Evolutionary conservation across 768 basidiomycete species (phyloP).

Genomic region (Leccinellum luteum): DNA sequence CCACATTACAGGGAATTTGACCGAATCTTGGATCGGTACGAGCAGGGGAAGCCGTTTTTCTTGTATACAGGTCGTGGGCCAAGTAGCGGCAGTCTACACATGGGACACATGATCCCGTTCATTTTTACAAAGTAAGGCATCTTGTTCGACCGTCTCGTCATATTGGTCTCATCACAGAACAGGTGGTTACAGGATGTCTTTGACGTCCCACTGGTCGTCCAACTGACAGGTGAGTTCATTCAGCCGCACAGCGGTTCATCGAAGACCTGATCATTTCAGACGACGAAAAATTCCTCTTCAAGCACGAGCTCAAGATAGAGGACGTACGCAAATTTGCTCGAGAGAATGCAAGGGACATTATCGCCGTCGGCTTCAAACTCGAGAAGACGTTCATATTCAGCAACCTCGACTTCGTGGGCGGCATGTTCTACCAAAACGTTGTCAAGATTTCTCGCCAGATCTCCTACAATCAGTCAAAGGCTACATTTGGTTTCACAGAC

Average conservation of each 20-base stretch:
- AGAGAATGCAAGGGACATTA: slow-evolving; percentile 92
- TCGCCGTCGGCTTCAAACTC: slow-evolving; percentile 90
- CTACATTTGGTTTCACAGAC: slow-evolving; percentile 95
- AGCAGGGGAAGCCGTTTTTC: slow-evolving; percentile 96
- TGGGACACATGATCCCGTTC: slow-evolving; percentile 97
- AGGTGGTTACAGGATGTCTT: slow-evolving; percentile 99
- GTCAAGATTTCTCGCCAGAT: slow-evolving; percentile 91
- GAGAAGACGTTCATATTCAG: slow-evolving; percentile 98
- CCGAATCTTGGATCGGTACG: slow-evolving; percentile 90
- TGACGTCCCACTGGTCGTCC: slow-evolving; percentile 89
- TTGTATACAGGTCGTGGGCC: slow-evolving; percentile 97
- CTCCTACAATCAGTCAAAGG: slow-evolving; percentile 89
- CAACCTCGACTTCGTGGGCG: slow-evolving; percentile 86
- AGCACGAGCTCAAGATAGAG: slow-evolving; percentile 88
- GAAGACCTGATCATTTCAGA: slow-evolving; percentile 44
- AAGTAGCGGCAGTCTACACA: slow-evolving; percentile 94
- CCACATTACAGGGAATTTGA: slow-evolving; percentile 72
- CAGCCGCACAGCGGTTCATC: background rate
- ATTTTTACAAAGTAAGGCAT: slow-evolving; percentile 86
- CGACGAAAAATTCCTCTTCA: slow-evolving; percentile 99
- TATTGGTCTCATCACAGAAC: slow-evolving; percentile 1
- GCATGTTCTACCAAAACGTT: slow-evolving; percentile 91
- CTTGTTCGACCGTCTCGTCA: background rate
- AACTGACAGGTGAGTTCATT: slow-evolving; percentile 74
- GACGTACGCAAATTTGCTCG: slow-evolving; percentile 80